Base-by-base conservation (phyloP, 192 early-diverging fungal genomes). In the Borealophlyctis nickersoniae region DNA sequence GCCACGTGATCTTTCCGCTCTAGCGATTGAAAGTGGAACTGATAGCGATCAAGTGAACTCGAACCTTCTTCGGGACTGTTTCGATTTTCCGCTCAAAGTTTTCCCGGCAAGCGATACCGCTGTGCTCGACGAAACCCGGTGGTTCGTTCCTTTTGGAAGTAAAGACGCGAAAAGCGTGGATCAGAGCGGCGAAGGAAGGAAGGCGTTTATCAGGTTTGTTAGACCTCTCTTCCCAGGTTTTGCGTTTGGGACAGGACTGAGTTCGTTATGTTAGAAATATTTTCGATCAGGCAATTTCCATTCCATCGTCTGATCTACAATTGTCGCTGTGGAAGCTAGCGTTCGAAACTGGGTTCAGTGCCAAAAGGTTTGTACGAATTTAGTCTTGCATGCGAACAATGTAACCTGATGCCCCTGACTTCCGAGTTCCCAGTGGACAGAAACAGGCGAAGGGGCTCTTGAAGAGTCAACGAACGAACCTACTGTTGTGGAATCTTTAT, bases 401-500 rank as follows among this genome's bases (percentile, higher is more conserved):
- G n/a, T 13, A 48, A 13, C 11, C 45, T 48, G 45, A 48, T n/a
- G 45, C 45, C 11, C 9, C 45, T 13, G n/a, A 13, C 29, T 14
- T 14, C 59, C 26, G 31, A 22, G 28, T n/a, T 14, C 9, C n/a
- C 27, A 72, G 72, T 22, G 73, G 74, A 2, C 35, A 71, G 27
- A 74, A 77, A 57, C 16, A 52, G 3, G 75, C 66, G 35, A 80
- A 80, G 31, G 11, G 2, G 2, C 32, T 74, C n/a, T 49, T 80
- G 63, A 77, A 77, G 51, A 65, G 27, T 0, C 65, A 77, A 36
- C 52, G 71, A 16, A 67, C 65, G 70, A 77, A 80, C 64, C 53
- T 80, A 31, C 16, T 33, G 2, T 52, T 80, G 13, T 80, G 78
- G 78, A 58, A 60, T 24, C 48, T 60, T 9, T 80, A 77, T 66